Evolutionary conservation across 805 yeast species (phyloP), one percentile per base, ranked within the genome.

Genomic region (Metschnikowia sp.): DNA sequence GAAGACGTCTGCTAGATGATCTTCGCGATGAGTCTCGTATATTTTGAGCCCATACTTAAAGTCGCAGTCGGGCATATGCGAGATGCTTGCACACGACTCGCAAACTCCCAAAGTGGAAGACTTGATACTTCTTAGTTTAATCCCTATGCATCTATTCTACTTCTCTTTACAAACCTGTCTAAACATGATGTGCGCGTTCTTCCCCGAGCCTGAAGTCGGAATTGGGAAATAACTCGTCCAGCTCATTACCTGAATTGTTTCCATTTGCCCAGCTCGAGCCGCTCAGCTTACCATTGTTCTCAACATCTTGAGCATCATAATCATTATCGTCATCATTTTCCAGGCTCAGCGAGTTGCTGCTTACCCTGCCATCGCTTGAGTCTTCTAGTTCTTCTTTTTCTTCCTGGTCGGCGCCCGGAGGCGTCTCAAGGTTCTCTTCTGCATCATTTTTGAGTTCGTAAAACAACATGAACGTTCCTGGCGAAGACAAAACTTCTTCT

Each of bases 401-500:
- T 8, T 38, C 46, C 11, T 37, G 34, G 15, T 34, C 28, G 6
- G 32, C n/a, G 10, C 34, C 18, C 18, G 38, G 32, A 19, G 32
- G 7, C 10, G 13, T 9, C 4, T 31, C 47, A 22, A 22, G 7
- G 26, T 22, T 7, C 39, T 55, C 60, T n/a, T 50, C 48, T 30
- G 40, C 41, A 6, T 68, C 74, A 51, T 65, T 67, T 35, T 65
- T 59, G 36, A 52, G 60, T 62, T 91, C 97, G 63, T 92, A 92
- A 60, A 92, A 92, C 56, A 92, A 65, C 96, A 92, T 88, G 56
- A 90, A 92, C 0, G 92, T 90, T 28, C 97, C 97, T 47, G 88
- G 94, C 3, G 90, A 81, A 11, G 75, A 74, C 47, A 88, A 68
- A 1, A 90, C 97, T 61, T 91, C 96, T 3, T 78, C 77, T 61